phyloP scores from a whole-genome alignment of 2,329 filamentous ascomycete genomes.

The Helicocarpus griseus region DNA sequence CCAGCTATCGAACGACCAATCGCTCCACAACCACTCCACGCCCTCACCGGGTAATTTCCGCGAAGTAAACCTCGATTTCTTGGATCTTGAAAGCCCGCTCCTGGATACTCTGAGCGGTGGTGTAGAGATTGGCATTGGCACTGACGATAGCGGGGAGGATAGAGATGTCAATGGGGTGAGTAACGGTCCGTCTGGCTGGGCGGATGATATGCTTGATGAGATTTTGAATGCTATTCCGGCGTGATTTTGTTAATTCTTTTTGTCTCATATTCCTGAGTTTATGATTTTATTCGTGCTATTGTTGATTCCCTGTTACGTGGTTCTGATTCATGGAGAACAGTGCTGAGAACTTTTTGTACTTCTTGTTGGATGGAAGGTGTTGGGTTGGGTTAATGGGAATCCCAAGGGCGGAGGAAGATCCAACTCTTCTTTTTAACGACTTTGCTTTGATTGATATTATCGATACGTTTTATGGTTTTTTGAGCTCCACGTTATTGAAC shows the following conservation, averaged over 20 bases:
- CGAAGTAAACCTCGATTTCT: constrained; percentile 10
- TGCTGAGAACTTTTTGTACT: no score
- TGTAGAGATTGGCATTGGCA: neutral
- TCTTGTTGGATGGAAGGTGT: no score
- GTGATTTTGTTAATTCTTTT: neutral
- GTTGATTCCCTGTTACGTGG: no score
- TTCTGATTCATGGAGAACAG: no score
- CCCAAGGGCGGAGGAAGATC: no score
- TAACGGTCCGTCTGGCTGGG: neutral
- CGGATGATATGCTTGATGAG: constrained; percentile 8
- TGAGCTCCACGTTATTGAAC: no score
- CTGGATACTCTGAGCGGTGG: neutral
- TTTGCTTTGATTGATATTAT: no score
- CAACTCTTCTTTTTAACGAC: no score
- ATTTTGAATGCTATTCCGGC: constrained; percentile 7
- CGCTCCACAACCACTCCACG: neutral
- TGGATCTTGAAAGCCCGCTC: constrained; percentile 5
- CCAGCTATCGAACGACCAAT: neutral
- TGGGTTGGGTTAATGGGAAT: no score
- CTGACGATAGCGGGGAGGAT: neutral
- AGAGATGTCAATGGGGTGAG: neutral
- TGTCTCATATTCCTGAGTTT: no score
- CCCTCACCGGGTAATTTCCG: neutral
- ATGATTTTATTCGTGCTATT: no score
- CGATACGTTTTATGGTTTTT: no score